Evolutionary conservation across 1,284 basidiomycete genomes (phyloP).

Genomic region (Boletus semigastroideus): DNA sequence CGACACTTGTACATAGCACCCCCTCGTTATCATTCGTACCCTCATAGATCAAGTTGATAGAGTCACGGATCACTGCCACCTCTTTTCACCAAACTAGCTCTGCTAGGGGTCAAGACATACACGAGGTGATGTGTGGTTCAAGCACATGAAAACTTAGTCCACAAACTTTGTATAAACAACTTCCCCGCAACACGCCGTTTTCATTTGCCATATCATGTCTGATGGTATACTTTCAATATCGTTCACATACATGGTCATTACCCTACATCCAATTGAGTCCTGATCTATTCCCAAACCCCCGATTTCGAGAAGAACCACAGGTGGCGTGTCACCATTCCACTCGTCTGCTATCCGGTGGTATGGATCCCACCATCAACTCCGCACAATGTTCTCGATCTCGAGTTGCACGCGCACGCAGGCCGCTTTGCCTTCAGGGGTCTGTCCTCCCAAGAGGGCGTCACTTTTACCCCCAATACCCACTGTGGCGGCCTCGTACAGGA

Average conservation of each 20-base stretch:
- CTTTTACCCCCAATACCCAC: conserved; percentile 43
- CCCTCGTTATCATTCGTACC: conserved; percentile 9
- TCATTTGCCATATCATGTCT: conserved; percentile 25
- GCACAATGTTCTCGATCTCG: conserved; percentile 64
- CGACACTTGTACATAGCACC: conserved; percentile 8
- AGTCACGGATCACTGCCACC: conserved; percentile 15
- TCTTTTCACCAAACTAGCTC: conserved; percentile 6
- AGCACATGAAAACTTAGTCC: conserved; percentile 13
- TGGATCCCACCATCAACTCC: conserved; percentile 19
- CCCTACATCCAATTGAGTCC: conserved; percentile 11
- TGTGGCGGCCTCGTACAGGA: conserved; percentile 65
- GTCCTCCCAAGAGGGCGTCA: conserved; percentile 48
- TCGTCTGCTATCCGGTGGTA: neutral
- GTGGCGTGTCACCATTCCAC: conserved; percentile 16
- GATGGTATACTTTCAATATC: conserved; percentile 1
- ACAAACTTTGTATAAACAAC: conserved; percentile 16
- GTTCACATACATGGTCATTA: conserved; percentile 19
- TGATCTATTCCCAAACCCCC: conserved; percentile 5
- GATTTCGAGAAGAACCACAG: conserved; percentile 10
- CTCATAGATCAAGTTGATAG: conserved; percentile 18
- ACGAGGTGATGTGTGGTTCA: conserved; percentile 19
- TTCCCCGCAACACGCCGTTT: conserved; percentile 30
- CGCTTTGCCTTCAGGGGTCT: conserved; percentile 55
- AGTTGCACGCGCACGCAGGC: conserved; percentile 59
- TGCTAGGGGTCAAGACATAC: conserved; percentile 10